Evolutionary conservation across 1,139 yeast species (phyloP), one percentile per base, ranked within the genome.

Genomic region (Debaryomycetaceae sp.): DNA sequence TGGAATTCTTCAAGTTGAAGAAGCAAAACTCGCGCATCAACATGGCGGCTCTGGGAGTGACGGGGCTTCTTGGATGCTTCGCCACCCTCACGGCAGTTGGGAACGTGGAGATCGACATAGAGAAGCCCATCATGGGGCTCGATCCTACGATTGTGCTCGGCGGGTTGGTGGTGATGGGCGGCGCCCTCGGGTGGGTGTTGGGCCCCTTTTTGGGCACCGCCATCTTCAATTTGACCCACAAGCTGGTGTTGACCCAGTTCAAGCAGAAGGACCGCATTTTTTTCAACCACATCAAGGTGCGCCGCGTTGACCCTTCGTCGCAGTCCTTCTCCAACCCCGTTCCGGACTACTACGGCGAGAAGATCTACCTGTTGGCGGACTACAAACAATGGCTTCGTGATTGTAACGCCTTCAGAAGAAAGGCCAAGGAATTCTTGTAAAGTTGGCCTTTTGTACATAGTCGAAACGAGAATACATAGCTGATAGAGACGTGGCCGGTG

Each of bases 301-400:
- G 86, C 58, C 71, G 98, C 46, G 96, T 89, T 25, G 95, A 91
- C 58, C 96, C 98, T 9, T 74, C 89, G n/a, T 78, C 85, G 34
- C 96, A 88, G 61, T 78, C 89, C 49, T 81, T 86, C 58, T 76
- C 91, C 39, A 91, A 91, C 58, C 98, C 97, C 8, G 95, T 91
- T 26, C 96, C 97, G 13, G 98, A 91, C 56, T 93, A 88, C 61
- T 91, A 91, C 52, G 98, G 98, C 20, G 98, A 91, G 61, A 84
- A 85, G 58, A 89, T 91, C 41, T 86, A 88, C 37, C 82, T 94
- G 27, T 61, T 89, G 52, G 75, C 78, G 47, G 91, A 79, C 44
- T 91, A 91, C 60, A 82, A 88, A 58, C 93, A 85, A 54, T 91
- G 98, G 98, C 71, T 91, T 47, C 77, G 97, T 49, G 97, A 91